These are phyloP conservation scores for Austroboletus novae-zelandiae DNA, from an alignment of 1,284 basidiomycete species.

Conservation along the genomic window DNA sequence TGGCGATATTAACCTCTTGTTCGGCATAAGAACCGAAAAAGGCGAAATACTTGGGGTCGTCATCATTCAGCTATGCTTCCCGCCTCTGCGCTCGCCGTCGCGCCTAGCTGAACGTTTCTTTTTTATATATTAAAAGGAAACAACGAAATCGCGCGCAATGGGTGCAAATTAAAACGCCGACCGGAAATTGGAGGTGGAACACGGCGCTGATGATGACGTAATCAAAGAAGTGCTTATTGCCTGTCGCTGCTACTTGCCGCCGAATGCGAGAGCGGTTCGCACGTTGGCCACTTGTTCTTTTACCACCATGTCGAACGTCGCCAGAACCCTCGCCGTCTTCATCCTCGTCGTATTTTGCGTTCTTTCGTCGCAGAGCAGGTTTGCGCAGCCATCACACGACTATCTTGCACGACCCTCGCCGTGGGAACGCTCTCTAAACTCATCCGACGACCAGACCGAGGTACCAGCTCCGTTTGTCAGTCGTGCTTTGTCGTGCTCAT, in stretches of 20 bases:
- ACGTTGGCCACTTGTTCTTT: background rate
- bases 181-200: background rate
- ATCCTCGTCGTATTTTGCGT: slow-evolving; percentile 53
- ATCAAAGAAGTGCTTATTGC: background rate
- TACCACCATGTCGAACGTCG: slow-evolving; percentile 37
- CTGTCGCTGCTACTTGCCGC: background rate
- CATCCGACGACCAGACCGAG: slow-evolving; percentile 7
- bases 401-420: slow-evolving; percentile 14
- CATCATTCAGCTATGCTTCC: background rate
- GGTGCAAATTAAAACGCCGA: background rate
- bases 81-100: background rate
- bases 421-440: slow-evolving; percentile 10
- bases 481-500: background rate
- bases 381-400: slow-evolving; percentile 37
- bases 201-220: slow-evolving; percentile 5
- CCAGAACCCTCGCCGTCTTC: slow-evolving; percentile 50
- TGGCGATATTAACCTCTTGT: background rate
- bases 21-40: background rate
- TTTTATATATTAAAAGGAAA: too few species aligned
- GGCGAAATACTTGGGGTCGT: too few species aligned
- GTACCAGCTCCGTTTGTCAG: slow-evolving; percentile 1
- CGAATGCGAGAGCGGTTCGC: slow-evolving; percentile 7
- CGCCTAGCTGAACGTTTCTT: too few species aligned
- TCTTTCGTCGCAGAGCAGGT: slow-evolving; percentile 64
- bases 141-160: background rate